Base-by-base conservation (phyloP, 78 protist species). In the Dictyostelium brefeldianum region DNA sequence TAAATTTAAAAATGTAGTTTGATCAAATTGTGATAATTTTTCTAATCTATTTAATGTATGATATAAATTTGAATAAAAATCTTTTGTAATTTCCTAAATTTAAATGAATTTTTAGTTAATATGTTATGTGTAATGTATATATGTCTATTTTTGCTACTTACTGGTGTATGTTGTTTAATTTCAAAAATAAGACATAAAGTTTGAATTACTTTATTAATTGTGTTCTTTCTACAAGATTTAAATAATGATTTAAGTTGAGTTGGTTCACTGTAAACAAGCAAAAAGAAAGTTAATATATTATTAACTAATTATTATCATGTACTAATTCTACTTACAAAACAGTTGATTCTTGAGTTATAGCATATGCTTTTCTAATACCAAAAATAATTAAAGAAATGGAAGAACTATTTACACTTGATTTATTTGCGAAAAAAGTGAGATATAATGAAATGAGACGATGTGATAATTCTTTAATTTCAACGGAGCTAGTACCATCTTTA, bases 1-100 rank as follows among this genome's bases (percentile, higher is more conserved):
- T 18, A 87, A 64, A 77, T 87, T 87, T 11, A 87, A 46, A 27
- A 87, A 77, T n/a, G 92, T 54, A 22, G 92, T 87, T 64, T 87
- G 84, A 77, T 87, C 92, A 54, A 77, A 77, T 77, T 87, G 82
- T 46, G 73, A 67, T 46, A 87, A 46, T 22, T 43, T 27, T 51
- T 87, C 92, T 7, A 4, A 43, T 64, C 83, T 74, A n/a, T 29
- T n/a, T 56, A 87, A 65, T 2, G 81, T 53, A 41, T 50, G 43
- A 77, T 77, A 87, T 17, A 87, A 47, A 20, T 69, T 80, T 64
- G 27, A 31, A 64, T 77, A 87, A 64, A 51, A 87, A 8, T 69
- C 56, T 31, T 87, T 71, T 10, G 54, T 5, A 50, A 87, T 87
- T 22, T 87, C 79, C 90, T 83, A 14, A 27, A 11, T 15, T 20